Percentiles rank a stretch among this genome's conserved stretches.
Evolutionary conservation across 2,329 filamentous ascomycete species (phyloP).

Genomic region (Claviceps arundinis): DNA sequence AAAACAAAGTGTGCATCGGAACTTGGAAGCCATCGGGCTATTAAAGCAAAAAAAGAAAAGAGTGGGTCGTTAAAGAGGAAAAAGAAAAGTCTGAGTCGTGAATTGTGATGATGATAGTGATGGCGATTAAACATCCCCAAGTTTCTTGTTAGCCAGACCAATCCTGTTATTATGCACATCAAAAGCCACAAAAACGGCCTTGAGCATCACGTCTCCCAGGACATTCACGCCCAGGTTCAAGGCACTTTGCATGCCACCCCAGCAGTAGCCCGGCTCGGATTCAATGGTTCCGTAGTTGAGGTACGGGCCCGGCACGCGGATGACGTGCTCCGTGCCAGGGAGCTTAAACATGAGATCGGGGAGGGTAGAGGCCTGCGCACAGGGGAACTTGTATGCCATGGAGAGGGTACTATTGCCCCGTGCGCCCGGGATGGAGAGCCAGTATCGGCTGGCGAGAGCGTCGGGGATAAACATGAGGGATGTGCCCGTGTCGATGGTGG

Average conservation of each 20-base stretch:
- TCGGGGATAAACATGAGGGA: slow-evolving; percentile 49
- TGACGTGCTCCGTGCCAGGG: slow-evolving; percentile 32
- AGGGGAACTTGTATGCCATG: slow-evolving; percentile 44
- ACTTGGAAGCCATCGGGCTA: too few species aligned
- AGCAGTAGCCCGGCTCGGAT: slow-evolving; percentile 45
- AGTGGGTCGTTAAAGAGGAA: not conserved
- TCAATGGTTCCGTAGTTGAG: slow-evolving; percentile 41
- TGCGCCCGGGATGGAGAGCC: slow-evolving; percentile 36
- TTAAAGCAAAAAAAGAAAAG: not conserved
- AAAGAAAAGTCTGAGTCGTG: not conserved
- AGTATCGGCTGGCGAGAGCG: slow-evolving; percentile 46
- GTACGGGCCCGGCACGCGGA: slow-evolving; percentile 40
- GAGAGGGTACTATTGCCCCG: slow-evolving; percentile 31
- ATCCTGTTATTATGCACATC: slow-evolving; percentile 32
- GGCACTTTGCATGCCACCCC: slow-evolving; percentile 58
- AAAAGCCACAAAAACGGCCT: slow-evolving; percentile 63
- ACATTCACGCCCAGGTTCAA: slow-evolving; percentile 41
- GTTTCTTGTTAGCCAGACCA: slow-evolving; percentile 31
- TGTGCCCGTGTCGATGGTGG: slow-evolving; percentile 57
- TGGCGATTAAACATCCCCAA: slow-evolving; percentile 12
- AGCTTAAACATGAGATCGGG: slow-evolving; percentile 44
- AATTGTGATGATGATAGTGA: not conserved
- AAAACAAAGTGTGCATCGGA: not conserved
- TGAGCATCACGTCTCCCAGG: slow-evolving; percentile 68
- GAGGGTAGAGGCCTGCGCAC: slow-evolving; percentile 36